Evolutionary conservation across 2,329 filamentous ascomycete genomes (phyloP).

Genomic region (Tolypocladium sp.): DNA sequence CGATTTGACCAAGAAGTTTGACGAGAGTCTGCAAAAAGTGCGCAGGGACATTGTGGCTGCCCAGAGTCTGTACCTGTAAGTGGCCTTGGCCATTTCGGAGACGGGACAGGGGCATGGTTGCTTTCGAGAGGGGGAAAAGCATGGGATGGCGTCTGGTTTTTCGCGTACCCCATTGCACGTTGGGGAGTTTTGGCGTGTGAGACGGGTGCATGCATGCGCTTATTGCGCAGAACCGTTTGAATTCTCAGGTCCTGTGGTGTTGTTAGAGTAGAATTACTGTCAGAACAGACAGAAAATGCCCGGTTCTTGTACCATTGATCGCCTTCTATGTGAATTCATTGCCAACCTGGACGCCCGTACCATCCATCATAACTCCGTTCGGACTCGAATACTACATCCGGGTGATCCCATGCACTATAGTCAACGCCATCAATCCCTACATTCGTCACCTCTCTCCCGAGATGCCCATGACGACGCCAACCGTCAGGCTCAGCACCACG

Average conservation of each 20-base stretch:
- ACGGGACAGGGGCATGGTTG: not conserved
- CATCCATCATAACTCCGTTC: not conserved
- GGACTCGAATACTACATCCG: not conserved
- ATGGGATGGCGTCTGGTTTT: not conserved
- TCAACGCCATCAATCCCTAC: not conserved
- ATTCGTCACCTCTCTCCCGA: slow-evolving; percentile 20
- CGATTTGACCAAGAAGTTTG: slow-evolving; percentile 87
- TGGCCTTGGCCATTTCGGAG: not conserved
- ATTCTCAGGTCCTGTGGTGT: not conserved
- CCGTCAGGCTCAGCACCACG: slow-evolving; percentile 66
- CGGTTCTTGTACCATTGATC: not conserved
- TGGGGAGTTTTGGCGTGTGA: not conserved
- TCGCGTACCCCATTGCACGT: not conserved
- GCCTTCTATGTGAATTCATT: too few relatives aligned
- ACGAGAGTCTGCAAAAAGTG: slow-evolving; percentile 74
- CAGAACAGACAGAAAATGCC: not conserved
- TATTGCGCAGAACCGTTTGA: not conserved
- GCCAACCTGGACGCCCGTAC: not conserved
- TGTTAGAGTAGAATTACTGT: not conserved
- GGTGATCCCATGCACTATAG: not conserved
- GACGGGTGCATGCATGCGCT: not conserved
- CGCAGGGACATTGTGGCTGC: slow-evolving; percentile 90
- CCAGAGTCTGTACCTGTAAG: slow-evolving; percentile 77
- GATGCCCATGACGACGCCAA: slow-evolving; percentile 56
- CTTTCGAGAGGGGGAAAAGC: not conserved